phyloP scores from a whole-genome alignment of 768 basidiomycete species.

The Auricularia sp. region DNA sequence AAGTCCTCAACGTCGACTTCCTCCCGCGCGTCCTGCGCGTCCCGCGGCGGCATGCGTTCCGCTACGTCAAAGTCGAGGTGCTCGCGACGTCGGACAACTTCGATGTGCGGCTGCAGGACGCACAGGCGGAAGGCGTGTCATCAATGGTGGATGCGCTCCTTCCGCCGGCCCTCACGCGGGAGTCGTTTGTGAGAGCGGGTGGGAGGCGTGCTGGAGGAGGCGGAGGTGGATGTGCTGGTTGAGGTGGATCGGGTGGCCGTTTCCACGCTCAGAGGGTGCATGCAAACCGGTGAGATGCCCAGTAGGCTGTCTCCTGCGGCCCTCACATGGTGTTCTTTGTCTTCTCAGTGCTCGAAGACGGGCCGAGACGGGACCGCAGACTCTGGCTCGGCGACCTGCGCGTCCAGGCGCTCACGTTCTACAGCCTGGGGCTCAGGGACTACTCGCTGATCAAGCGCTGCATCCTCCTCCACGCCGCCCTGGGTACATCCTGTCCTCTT shows the following conservation, averaged over 20 bases:
- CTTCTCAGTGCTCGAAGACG: neutral
- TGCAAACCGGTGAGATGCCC: neutral
- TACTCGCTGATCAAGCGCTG: neutral
- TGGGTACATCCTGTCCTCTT: neutral
- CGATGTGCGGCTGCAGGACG: neutral
- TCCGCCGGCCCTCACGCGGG: neutral
- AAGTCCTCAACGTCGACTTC: neutral
- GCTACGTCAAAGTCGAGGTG: conserved; percentile 2
- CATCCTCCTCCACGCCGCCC: neutral
- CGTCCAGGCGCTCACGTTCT: neutral
- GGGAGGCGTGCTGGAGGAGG: neutral
- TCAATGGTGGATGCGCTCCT: neutral
- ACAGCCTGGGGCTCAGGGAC: neutral
- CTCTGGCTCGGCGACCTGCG: neutral
- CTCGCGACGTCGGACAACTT: conserved; percentile 1
- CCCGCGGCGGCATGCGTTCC: conserved; percentile 3
- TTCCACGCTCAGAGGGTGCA: neutral
- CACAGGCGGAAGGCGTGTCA: neutral
- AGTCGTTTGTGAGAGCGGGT: neutral
- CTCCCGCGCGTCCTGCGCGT: neutral
- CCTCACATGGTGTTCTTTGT: neutral
- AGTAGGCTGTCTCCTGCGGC: neutral
- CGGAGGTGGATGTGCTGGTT: neutral
- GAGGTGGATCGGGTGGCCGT: neutral
- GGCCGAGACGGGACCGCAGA: neutral